Conservation (phyloP, 2,329 filamentous ascomycete species). For the Claviceps paspali region DNA sequence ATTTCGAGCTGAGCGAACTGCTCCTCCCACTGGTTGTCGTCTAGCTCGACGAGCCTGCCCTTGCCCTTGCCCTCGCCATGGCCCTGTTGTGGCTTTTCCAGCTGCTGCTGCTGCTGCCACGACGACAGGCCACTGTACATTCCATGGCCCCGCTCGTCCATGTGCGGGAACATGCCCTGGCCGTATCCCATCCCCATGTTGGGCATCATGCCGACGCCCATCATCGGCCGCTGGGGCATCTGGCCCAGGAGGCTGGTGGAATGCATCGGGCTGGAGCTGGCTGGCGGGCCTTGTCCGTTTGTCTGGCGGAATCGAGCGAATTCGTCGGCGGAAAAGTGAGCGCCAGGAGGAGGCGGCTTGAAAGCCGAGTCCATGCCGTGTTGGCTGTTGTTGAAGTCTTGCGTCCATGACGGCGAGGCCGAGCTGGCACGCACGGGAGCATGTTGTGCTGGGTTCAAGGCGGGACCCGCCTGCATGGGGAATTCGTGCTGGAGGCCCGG, state of each 20-base stretch:
- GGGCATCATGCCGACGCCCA: slow-evolving; percentile 33
- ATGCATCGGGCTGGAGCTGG: slow-evolving; percentile 41
- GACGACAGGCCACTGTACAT: too few species aligned
- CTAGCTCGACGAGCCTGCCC: slow-evolving; percentile 84
- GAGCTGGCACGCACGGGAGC: slow-evolving; percentile 37
- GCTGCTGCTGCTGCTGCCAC: slow-evolving; percentile 12
- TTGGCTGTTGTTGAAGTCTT: slow-evolving; percentile 40
- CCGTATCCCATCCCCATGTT: slow-evolving; percentile 36
- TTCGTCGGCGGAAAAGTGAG: slow-evolving; percentile 65
- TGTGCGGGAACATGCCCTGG: slow-evolving; percentile 38
- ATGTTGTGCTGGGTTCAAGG: slow-evolving; percentile 34
- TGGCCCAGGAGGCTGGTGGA: too few species aligned
- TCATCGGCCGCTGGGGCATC: slow-evolving; percentile 43
- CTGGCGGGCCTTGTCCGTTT: slow-evolving; percentile 37
- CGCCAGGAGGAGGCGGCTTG: slow-evolving; percentile 38
- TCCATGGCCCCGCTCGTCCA: too few species aligned
- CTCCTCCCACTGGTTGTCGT: slow-evolving; percentile 90
- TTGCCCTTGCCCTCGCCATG: slow-evolving; percentile 63
- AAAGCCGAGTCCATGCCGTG: slow-evolving; percentile 58
- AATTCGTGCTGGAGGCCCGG: slow-evolving; percentile 42
- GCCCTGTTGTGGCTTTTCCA: too few species aligned
- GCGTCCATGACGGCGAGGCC: slow-evolving; percentile 38
- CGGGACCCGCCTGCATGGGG: slow-evolving; percentile 31
- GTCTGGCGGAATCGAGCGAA: slow-evolving; percentile 77
- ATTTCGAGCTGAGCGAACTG: slow-evolving; percentile 84